phyloP scores from a whole-genome alignment of 2,329 filamentous ascomycete species.

The Aaosphaeria arxii region DNA sequence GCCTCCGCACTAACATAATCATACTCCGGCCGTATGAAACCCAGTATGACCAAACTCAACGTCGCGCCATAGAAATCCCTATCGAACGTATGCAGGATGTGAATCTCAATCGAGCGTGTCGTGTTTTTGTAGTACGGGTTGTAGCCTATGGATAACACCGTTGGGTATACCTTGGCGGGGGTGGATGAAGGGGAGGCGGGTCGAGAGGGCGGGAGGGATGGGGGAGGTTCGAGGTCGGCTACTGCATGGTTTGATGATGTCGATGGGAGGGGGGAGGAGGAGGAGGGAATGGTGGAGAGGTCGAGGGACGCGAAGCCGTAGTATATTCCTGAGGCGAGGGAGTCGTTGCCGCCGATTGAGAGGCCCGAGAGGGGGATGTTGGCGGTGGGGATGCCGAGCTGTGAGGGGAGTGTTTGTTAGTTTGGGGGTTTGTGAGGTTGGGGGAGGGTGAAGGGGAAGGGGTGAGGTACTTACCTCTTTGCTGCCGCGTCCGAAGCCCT shows the following conservation, averaged over 20 bases:
- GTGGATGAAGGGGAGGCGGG: conserved; percentile 8
- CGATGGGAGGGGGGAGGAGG: conserved; percentile 8
- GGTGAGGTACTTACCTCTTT: conserved; percentile 63
- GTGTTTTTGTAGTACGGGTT: conserved; percentile 97
- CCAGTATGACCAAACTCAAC: conserved; percentile 77
- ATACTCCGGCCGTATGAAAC: conserved; percentile 84
- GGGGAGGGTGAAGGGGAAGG: no score
- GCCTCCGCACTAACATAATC: conserved; percentile 84
- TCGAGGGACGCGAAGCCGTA: conserved; percentile 84
- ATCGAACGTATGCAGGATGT: conserved; percentile 75
- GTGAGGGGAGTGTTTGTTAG: conserved; percentile 3
- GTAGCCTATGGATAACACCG: conserved; percentile 60
- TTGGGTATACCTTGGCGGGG: conserved; percentile 20
- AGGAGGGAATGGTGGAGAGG: conserved; percentile 37
- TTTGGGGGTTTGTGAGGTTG: no score
- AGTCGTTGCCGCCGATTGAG: conserved; percentile 62
- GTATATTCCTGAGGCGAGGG: conserved; percentile 78
- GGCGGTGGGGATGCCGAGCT: conserved; percentile 95
- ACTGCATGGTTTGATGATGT: conserved; percentile 26
- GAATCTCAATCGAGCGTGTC: conserved; percentile 82
- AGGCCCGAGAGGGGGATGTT: conserved; percentile 73
- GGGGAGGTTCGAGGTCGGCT: conserved; percentile 18
- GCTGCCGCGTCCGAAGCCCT: conserved; percentile 89
- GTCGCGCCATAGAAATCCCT: conserved; percentile 81
- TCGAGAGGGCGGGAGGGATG: conserved; percentile 9